Evolutionary conservation across 768 basidiomycete species (phyloP).

Genomic region (Chalciporus chontae): DNA sequence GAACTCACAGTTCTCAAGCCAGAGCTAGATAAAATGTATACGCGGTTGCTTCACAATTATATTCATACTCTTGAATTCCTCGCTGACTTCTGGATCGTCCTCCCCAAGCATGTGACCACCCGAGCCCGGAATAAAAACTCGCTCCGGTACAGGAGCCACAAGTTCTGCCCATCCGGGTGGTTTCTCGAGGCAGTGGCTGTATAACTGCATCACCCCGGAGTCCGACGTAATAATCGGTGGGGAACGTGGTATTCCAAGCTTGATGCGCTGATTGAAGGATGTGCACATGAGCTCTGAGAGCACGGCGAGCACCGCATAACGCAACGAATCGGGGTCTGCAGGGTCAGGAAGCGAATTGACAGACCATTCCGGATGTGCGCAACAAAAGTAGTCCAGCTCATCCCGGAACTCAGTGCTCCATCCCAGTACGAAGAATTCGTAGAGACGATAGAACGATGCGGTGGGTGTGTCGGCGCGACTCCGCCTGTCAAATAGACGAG

Average conservation of each 20-base stretch:
- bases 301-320: constrained; percentile 27
- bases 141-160: constrained; percentile 12
- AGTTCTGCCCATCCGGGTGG: constrained; percentile 27
- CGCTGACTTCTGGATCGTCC: constrained; percentile 4
- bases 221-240: constrained; percentile 32
- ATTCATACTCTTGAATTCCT: constrained; percentile 10
- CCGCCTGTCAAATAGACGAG: neutral
- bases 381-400: constrained; percentile 34
- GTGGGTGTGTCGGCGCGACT: constrained; percentile 27
- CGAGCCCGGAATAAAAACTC: constrained; percentile 19
- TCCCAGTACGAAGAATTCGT: constrained; percentile 28
- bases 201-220: constrained; percentile 27
- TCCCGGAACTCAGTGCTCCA: constrained; percentile 27
- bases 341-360: constrained; percentile 18
- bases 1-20: too few species aligned
- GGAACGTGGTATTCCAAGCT: constrained; percentile 30
- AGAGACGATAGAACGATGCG: constrained; percentile 34
- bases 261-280: constrained; percentile 29
- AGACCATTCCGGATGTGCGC: constrained; percentile 16
- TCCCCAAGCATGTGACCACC: constrained; percentile 5
- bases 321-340: constrained; percentile 17
- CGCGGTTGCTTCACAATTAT: constrained; percentile 8
- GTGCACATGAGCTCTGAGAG: constrained; percentile 27
- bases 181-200: constrained; percentile 28
- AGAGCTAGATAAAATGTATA: constrained; percentile 7